phyloP scores from a whole-genome alignment of 805 yeast species.

The Lipomyces starkeyi region DNA sequence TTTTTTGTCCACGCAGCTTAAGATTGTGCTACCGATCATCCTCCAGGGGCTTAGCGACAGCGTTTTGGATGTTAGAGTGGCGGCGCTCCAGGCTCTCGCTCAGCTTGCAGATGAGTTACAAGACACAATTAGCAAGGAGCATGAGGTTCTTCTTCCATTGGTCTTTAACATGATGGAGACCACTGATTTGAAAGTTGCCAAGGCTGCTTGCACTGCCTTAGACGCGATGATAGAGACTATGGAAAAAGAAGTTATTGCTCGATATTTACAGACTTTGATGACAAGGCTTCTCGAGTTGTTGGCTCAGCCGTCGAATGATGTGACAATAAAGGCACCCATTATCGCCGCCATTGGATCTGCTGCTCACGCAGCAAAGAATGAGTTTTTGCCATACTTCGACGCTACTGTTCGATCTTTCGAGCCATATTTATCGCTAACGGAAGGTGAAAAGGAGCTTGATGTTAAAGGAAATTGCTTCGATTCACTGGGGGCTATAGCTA shows the following conservation, averaged over 20 bases:
- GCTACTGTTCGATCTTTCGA: constrained; percentile 80
- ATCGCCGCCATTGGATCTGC: constrained; percentile 97
- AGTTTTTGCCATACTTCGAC: constrained; percentile 84
- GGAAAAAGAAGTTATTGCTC: constrained; percentile 80
- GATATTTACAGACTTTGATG: constrained; percentile 87
- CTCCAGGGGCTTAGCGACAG: constrained; percentile 78
- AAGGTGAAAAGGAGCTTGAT: constrained; percentile 88
- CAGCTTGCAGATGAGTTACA: constrained; percentile 83
- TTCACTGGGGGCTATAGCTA: constrained; percentile 91
- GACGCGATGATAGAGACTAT: constrained; percentile 92
- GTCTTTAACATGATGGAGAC: constrained; percentile 86
- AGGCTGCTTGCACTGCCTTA: constrained; percentile 86
- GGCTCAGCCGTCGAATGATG: constrained; percentile 64
- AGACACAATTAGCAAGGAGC: constrained; percentile 82
- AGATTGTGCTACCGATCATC: constrained; percentile 72
- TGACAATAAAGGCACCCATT: constrained; percentile 58
- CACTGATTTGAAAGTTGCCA: constrained; percentile 79
- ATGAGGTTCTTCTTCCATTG: constrained; percentile 80
- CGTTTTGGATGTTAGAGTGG: constrained; percentile 75
- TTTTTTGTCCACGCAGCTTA: constrained; percentile 75
- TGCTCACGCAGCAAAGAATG: constrained; percentile 91
- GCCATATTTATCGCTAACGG: constrained; percentile 73
- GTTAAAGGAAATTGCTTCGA: constrained; percentile 91
- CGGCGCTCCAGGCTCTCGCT: constrained; percentile 82
- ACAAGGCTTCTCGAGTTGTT: constrained; percentile 85